phyloP scores from a whole-genome alignment of 2,329 filamentous ascomycete genomes.

The Anthostomella pinea region DNA sequence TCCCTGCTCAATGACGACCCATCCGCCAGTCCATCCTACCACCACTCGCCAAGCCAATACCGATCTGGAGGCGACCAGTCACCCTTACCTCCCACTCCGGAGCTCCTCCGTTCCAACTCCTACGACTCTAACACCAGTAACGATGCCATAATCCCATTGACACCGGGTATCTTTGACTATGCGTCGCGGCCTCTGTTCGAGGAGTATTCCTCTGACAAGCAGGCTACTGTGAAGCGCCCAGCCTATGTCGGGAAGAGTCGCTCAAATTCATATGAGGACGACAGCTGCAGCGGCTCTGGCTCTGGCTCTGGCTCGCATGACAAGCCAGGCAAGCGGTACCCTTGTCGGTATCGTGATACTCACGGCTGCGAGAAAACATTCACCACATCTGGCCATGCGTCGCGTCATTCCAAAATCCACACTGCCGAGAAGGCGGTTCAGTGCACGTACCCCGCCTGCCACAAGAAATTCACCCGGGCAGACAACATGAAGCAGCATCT shows the following conservation, averaged over 20 bases:
- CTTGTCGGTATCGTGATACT: slow-evolving; percentile 69
- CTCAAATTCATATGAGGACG: slow-evolving; percentile 51
- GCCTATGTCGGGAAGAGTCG: slow-evolving; percentile 43
- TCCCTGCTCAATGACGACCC: slow-evolving; percentile 59
- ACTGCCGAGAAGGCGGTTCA: slow-evolving; percentile 75
- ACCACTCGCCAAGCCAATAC: slow-evolving; percentile 37
- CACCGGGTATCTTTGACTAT: slow-evolving; percentile 48
- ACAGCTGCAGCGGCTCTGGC: slow-evolving; percentile 41
- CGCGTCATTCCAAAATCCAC: slow-evolving; percentile 80
- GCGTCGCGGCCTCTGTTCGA: slow-evolving; percentile 36
- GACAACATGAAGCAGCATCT: slow-evolving; percentile 89
- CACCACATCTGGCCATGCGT: slow-evolving; percentile 82
- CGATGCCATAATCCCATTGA: slow-evolving; percentile 54
- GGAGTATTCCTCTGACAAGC: slow-evolving; percentile 32
- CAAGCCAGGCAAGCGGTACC: slow-evolving; percentile 63
- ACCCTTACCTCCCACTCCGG: slow-evolving; percentile 51
- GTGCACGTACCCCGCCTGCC: slow-evolving; percentile 66
- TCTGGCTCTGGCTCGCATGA: slow-evolving; percentile 43
- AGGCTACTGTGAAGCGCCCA: slow-evolving; percentile 38
- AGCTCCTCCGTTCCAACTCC: slow-evolving; percentile 58
- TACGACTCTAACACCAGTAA: slow-evolving; percentile 59
- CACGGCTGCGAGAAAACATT: slow-evolving; percentile 76
- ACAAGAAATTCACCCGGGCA: slow-evolving; percentile 76
- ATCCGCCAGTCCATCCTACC: slow-evolving; percentile 33
- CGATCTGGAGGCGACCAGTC: slow-evolving; percentile 38